Evolutionary conservation across 2,329 filamentous ascomycete genomes (phyloP).

Genomic region (Xylariaceae sp.): DNA sequence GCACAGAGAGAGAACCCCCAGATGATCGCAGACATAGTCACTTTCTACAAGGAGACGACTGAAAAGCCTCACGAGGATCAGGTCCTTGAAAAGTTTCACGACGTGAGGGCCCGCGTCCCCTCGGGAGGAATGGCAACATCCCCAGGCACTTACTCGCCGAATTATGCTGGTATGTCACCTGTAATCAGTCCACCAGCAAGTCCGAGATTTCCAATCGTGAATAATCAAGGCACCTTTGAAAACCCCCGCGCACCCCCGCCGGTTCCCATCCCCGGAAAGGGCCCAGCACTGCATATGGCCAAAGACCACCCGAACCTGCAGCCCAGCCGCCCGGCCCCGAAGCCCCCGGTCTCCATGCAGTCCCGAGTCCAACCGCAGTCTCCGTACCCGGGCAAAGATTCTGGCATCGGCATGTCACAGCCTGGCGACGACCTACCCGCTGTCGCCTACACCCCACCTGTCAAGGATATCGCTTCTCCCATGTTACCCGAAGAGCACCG

Average conservation of each 20-base stretch:
- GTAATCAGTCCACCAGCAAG: constrained; percentile 76
- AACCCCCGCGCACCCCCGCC: constrained; percentile 92
- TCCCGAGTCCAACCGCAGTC: constrained; percentile 54
- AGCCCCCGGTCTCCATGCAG: constrained; percentile 67
- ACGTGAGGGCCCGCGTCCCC: constrained; percentile 62
- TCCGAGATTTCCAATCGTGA: constrained; percentile 78
- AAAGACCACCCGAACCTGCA: constrained; percentile 60
- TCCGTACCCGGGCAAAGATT: constrained; percentile 57
- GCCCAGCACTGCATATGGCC: constrained; percentile 37
- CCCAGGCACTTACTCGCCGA: constrained; percentile 51
- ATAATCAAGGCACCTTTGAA: constrained; percentile 91
- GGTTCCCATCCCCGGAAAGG: constrained; percentile 60
- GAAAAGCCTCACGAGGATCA: constrained; percentile 77
- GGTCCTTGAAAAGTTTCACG: constrained; percentile 93
- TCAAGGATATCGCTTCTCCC: constrained; percentile 50
- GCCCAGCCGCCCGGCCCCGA: constrained; percentile 80
- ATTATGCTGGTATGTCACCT: constrained; percentile 55
- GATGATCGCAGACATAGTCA: constrained; percentile 91
- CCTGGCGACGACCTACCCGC: constrained; percentile 52
- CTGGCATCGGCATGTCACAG: constrained; percentile 59
- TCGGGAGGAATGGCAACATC: constrained; percentile 44
- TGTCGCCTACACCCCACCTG: constrained; percentile 38
- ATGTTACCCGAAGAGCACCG: constrained; percentile 65
- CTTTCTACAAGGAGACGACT: constrained; percentile 93
- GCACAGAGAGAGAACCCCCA: constrained; percentile 95